Conservation (phyloP, 2,329 filamentous ascomycete genomes). For the Paecilomyces variotii region DNA sequence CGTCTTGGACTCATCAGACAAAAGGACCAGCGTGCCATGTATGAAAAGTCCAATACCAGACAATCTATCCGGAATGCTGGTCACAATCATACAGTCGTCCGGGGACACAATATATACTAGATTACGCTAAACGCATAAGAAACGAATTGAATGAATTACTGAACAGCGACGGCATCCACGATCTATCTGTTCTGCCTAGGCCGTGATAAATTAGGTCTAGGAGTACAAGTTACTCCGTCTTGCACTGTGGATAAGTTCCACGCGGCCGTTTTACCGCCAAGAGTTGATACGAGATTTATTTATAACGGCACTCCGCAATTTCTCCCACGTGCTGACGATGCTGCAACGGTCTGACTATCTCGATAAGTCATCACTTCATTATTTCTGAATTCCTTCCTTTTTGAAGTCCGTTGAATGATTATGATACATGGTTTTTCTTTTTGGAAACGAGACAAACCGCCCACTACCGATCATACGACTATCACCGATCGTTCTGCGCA, state of each 20-base stretch:
- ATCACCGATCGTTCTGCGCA: conserved; percentile 72
- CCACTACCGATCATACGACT: neutral
- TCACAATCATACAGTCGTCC: neutral
- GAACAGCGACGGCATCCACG: neutral
- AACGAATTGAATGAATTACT: neutral
- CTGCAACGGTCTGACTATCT: neutral
- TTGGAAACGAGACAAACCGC: neutral
- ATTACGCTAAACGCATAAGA: neutral
- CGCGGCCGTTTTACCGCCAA: neutral
- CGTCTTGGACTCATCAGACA: neutral
- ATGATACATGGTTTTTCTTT: neutral
- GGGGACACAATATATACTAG: too few relatives aligned
- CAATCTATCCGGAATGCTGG: neutral
- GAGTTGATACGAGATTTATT: neutral
- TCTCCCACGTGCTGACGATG: neutral
- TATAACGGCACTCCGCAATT: neutral
- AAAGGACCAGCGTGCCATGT: neutral
- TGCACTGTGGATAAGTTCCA: neutral
- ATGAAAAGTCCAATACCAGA: neutral
- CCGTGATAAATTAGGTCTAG: neutral
- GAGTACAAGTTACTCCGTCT: neutral
- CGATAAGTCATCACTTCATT: neutral
- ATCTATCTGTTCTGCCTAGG: neutral
- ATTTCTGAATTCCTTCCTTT: neutral
- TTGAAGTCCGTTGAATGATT: neutral